phyloP scores from a whole-genome alignment of 257 asterid species.

The Solanum pimpinellifolium region DNA sequence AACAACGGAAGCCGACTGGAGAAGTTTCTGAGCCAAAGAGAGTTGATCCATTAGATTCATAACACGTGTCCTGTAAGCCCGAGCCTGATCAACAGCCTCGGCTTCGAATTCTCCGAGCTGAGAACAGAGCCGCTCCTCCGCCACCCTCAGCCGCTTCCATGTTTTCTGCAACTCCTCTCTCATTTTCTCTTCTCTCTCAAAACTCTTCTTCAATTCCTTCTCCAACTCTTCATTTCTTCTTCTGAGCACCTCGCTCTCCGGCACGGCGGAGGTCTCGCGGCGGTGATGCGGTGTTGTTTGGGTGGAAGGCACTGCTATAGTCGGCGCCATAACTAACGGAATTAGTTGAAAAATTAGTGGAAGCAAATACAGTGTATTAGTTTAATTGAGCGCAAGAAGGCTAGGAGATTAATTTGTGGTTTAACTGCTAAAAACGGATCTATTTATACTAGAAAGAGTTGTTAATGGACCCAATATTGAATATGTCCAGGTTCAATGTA shows the following conservation, averaged over 20 bases:
- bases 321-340: constrained; percentile 30
- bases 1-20: constrained; percentile 15
- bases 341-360: neutral
- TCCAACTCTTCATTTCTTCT: constrained; percentile 65
- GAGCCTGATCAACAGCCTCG: constrained; percentile 59
- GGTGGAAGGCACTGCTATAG: constrained; percentile 17
- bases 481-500: neutral
- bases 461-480: neutral
- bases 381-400: neutral
- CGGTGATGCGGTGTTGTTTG: neutral
- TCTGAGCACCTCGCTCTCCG: constrained; percentile 25
- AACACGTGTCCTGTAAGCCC: constrained; percentile 34
- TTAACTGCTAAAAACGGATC: neutral
- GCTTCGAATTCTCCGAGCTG: constrained; percentile 88
- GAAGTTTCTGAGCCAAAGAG: constrained; percentile 20
- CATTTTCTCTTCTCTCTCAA: constrained; percentile 52
- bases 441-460: neutral
- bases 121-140: constrained; percentile 75
- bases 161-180: constrained; percentile 28
- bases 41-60: constrained; percentile 41
- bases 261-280: neutral
- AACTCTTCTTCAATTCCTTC: constrained; percentile 38
- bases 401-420: neutral
- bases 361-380: neutral
- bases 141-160: constrained; percentile 45